Percentiles rank a stretch among this genome's conserved stretches.
phyloP scores from a whole-genome alignment of 306 rosid species.

The Alnus rubra region DNA sequence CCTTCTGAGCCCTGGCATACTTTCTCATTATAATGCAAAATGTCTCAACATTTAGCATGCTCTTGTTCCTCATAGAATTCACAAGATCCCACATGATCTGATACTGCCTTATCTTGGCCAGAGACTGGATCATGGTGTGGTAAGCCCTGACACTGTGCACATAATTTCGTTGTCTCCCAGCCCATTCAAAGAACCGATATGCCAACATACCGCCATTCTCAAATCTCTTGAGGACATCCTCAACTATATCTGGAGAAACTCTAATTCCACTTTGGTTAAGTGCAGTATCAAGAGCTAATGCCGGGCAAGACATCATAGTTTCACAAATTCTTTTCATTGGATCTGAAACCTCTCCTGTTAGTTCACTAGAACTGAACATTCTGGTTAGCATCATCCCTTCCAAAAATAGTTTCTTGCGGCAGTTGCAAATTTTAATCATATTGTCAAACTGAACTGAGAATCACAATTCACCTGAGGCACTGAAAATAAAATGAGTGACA shows the following conservation, averaged over 20 bases:
- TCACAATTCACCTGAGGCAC: constrained; percentile 12
- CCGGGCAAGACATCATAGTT: constrained; percentile 58
- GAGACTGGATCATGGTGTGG: constrained; percentile 72
- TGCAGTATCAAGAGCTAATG: constrained; percentile 60
- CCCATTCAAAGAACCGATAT: constrained; percentile 81
- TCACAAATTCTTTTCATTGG: constrained; percentile 49
- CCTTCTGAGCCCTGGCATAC: constrained; percentile 79
- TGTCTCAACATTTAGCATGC: constrained; percentile 77
- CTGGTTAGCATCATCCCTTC: constrained; percentile 32
- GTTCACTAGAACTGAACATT: constrained; percentile 39
- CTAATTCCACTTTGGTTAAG: constrained; percentile 73
- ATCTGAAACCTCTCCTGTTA: constrained; percentile 42
- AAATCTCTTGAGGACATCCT: constrained; percentile 63
- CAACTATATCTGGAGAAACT: constrained; percentile 65
- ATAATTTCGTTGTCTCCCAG: constrained; percentile 57
- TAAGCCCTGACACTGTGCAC: constrained; percentile 63
- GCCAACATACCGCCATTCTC: constrained; percentile 85
- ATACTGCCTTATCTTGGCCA: constrained; percentile 85
- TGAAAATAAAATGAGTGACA: not conserved
- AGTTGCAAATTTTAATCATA: constrained; percentile 34
- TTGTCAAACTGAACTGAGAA: constrained; percentile 23
- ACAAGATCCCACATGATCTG: constrained; percentile 87
- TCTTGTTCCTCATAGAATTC: constrained; percentile 62
- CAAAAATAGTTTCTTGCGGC: not conserved
- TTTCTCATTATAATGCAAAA: constrained; percentile 83